These are phyloP conservation scores for Cystoderma amianthinum DNA, from an alignment of 768 basidiomycete species.

Conservation along the genomic window DNA sequence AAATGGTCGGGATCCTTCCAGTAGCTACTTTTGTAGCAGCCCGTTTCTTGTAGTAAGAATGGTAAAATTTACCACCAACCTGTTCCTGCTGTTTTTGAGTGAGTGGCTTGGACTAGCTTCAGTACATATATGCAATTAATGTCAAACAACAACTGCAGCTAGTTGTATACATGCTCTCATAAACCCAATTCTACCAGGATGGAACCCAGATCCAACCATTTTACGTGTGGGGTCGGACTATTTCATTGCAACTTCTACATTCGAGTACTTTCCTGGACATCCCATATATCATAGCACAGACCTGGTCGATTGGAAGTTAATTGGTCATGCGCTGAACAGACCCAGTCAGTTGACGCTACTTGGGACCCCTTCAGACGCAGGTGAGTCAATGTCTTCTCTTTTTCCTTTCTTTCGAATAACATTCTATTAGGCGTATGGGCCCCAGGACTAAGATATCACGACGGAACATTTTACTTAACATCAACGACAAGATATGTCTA, in stretches of 20 bases:
- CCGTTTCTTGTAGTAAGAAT: too few relatives aligned
- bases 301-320: conserved; percentile 25
- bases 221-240: conserved; percentile 30
- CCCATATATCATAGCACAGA: conserved; percentile 35
- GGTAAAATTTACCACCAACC: too few relatives aligned
- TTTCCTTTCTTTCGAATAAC: not conserved
- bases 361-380: conserved; percentile 30
- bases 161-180: conserved; percentile 9
- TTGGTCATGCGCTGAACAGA: conserved; percentile 28
- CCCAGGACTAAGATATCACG: conserved; percentile 26
- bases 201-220: conserved; percentile 33
- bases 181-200: conserved; percentile 32
- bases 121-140: too few relatives aligned
- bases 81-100: too few relatives aligned
- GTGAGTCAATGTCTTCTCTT: conserved; percentile 9
- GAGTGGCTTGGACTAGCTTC: too few relatives aligned
- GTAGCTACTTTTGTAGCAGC: too few relatives aligned
- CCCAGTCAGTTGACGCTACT: conserved; percentile 26
- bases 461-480: conserved; percentile 25
- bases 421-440: conserved; percentile 24
- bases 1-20: too few relatives aligned
- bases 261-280: conserved; percentile 32
- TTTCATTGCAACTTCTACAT: conserved; percentile 30
- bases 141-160: too few relatives aligned
- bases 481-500: conserved; percentile 32